phyloP scores from a whole-genome alignment of 192 early-diverging fungal species.

The Backusella morwellensis region DNA sequence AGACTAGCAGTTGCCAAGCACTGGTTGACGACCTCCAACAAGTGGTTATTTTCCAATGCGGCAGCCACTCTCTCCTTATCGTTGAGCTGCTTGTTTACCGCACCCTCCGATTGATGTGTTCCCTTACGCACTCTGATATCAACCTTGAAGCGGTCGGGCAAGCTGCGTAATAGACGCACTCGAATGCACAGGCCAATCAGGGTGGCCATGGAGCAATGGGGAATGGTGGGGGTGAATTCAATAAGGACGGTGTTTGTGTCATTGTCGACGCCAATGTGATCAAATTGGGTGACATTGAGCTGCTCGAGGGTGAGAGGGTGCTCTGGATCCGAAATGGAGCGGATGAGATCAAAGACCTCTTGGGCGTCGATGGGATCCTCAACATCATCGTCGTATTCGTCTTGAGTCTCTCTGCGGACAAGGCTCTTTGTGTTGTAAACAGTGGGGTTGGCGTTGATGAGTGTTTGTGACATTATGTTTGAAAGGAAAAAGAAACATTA shows the following conservation, averaged over 20 bases:
- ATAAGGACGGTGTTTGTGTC: conserved; percentile 66
- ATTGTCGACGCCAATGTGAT: conserved; percentile 83
- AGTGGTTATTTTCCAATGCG: conserved; percentile 91
- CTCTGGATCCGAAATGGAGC: conserved; percentile 97
- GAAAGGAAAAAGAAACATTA: neutral
- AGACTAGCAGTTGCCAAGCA: conserved; percentile 63
- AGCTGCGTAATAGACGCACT: conserved; percentile 80
- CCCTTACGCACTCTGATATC: conserved; percentile 90
- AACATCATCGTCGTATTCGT: conserved; percentile 73
- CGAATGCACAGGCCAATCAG: conserved; percentile 97
- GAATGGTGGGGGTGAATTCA: conserved; percentile 96
- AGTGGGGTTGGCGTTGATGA: conserved; percentile 80
- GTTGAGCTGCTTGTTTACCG: conserved; percentile 98
- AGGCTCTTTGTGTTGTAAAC: conserved; percentile 65
- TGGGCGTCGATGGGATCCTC: conserved; percentile 78
- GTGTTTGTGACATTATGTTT: conserved; percentile 26
- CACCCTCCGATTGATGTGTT: conserved; percentile 92
- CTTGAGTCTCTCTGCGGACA: conserved; percentile 38
- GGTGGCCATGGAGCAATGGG: conserved; percentile 99
- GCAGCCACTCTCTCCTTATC: conserved; percentile 99
- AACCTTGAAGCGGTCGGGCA: conserved; percentile 92
- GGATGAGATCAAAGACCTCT: conserved; percentile 94
- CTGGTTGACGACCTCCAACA: conserved; percentile 95
- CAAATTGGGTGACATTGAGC: conserved; percentile 87
- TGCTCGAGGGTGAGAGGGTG: conserved; percentile 98